Conservation (phyloP, 345 rosid genomes). For the Cardamine resedifolia region DNA sequence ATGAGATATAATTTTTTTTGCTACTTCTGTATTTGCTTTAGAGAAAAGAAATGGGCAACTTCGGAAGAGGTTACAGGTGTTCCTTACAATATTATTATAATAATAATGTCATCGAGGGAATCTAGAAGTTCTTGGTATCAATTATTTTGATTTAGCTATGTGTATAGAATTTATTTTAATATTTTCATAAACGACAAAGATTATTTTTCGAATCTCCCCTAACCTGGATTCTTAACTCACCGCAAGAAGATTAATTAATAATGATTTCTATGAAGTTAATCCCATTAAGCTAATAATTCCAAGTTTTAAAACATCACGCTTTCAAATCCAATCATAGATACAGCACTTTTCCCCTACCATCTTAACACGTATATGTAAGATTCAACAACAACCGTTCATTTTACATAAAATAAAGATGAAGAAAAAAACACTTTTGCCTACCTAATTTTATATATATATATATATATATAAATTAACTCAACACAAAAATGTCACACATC, state of each 20-base stretch:
- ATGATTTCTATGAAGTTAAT: neutral
- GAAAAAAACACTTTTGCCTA: slow-evolving; percentile 20
- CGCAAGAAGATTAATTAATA: neutral
- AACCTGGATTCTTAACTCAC: slow-evolving; percentile 25
- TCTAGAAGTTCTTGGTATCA: slow-evolving; percentile 27
- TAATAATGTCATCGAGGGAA: slow-evolving; percentile 1
- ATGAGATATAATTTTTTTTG: neutral
- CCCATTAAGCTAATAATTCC: slow-evolving; percentile 10
- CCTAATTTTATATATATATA: neutral
- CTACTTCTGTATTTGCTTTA: slow-evolving; percentile 2
- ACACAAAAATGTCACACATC: slow-evolving; percentile 20
- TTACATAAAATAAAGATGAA: neutral
- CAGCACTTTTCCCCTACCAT: slow-evolving; percentile 21
- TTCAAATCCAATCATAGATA: slow-evolving; percentile 21
- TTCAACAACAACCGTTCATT: slow-evolving; percentile 21
- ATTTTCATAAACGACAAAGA: slow-evolving; percentile 9
- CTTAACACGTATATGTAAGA: slow-evolving; percentile 24
- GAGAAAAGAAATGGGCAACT: slow-evolving; percentile 8
- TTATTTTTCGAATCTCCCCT: slow-evolving; percentile 18
- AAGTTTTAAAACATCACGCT: slow-evolving; percentile 23
- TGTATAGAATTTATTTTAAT: neutral
- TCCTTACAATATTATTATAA: neutral
- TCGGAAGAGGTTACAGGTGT: slow-evolving; percentile 22
- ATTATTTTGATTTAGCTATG: slow-evolving; percentile 13
- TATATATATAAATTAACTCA: neutral